Base-by-base conservation (phyloP, 2,329 filamentous ascomycete genomes). In the Colletotrichum ledebouriae region DNA sequence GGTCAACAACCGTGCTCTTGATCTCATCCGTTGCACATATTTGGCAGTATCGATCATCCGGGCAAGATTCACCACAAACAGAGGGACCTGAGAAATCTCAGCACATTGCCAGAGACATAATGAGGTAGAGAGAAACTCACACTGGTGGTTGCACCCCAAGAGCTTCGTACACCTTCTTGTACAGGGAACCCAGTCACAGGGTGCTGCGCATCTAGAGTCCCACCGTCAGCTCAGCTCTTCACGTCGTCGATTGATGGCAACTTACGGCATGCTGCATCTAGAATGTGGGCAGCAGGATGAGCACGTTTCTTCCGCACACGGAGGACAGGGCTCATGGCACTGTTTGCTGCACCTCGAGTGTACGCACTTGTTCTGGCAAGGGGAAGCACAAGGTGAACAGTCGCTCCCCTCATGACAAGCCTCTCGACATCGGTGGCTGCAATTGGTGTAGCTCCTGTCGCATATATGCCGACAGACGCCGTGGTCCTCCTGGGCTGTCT, bases 101-200 rank as follows among this genome's bases (percentile, higher is more conserved):
- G 73, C 72, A n/a, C 33, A 29, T 29, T 29, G 29, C 29, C 2
- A 33, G 13, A 3, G 25, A 44, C 12, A 11, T 4, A 25, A 41
- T 2, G 13, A n/a, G 12, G 9, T 1, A 7, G 11, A 25, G 6
- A 42, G 17, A n/a, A 3, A 73, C 70, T 73, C 59, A 79, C 87
- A 93, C 73, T 82, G 85, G 74, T 92, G 89, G 0, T 87, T 86
- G 73, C 90, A 93, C 0, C 29, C 17, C 3, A 93, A 75, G 0
- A 66, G 15, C 33, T 85, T 80, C 3, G 79, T 73, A 73, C 91
- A 94, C 9, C 90, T 81, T 71, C 82, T 76, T 1, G 85, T 85
- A 74, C 90, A 94, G 1, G 91, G 91, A 0, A 92, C 73, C 78
- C 87, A 85, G 71, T 91, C 81, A 73, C 90, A 94, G 0, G 91